Percentiles rank a stretch among this genome's conserved stretches.
Evolutionary conservation across 2,329 filamentous ascomycete genomes (phyloP).

Genomic region (Cercospora zeina): DNA sequence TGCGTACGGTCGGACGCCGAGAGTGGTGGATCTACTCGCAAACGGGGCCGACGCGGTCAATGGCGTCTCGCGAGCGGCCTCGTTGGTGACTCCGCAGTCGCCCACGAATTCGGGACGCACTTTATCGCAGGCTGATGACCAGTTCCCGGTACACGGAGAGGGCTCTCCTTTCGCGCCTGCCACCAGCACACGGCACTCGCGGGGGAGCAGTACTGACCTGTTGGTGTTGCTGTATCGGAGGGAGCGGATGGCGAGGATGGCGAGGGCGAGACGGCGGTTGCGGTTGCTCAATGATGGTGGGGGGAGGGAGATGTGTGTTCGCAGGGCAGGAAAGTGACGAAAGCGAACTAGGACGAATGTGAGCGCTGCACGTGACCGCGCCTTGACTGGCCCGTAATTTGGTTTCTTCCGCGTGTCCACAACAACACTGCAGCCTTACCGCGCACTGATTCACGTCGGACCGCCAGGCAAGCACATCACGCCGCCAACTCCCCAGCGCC

Average conservation of each 20-base stretch:
- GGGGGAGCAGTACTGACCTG: conserved; percentile 1
- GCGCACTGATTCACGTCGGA: not conserved
- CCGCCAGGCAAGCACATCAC: not conserved
- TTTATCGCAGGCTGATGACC: conserved; percentile 6
- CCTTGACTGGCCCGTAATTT: conserved; percentile 8
- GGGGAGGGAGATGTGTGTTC: conserved; percentile 6
- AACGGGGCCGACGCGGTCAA: not conserved
- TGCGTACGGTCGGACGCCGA: not conserved
- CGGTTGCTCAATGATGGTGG: conserved; percentile 7
- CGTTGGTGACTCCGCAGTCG: conserved; percentile 4
- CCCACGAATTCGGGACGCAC: conserved; percentile 5
- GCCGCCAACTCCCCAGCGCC: not conserved
- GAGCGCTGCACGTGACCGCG: not conserved
- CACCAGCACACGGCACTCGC: not conserved
- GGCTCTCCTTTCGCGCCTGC: conserved; percentile 1
- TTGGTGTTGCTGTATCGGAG: conserved; percentile 4
- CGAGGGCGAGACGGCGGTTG: conserved; percentile 1
- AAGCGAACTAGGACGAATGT: conserved; percentile 6
- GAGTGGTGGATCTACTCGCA: not conserved
- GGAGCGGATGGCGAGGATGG: not conserved
- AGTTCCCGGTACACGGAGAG: not conserved
- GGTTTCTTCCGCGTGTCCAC: not conserved
- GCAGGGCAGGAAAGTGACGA: conserved; percentile 3
- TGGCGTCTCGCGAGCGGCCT: not conserved
- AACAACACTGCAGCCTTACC: not conserved